Percentiles rank a stretch among this genome's conserved stretches.
Conservation (phyloP, 169 alveolate genomes). For the Plasmodium vivax region DNA sequence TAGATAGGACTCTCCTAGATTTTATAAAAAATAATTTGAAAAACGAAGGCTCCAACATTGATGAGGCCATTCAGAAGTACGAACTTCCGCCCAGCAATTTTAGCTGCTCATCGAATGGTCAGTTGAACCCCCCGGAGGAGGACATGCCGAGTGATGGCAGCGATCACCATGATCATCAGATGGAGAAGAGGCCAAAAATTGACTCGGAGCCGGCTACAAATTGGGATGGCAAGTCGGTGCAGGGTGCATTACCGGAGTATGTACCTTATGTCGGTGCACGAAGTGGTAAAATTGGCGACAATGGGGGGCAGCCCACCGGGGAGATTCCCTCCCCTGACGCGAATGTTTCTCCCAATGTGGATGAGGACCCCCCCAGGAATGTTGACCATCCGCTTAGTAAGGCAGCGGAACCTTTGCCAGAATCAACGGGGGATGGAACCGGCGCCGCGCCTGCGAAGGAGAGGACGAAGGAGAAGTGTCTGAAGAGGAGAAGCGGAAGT, state of each 20-base stretch:
- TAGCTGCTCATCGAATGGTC: not conserved
- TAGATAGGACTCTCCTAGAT: not conserved
- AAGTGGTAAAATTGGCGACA: not conserved
- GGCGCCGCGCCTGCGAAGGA: not conserved
- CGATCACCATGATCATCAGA: not conserved
- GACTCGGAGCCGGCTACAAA: not conserved
- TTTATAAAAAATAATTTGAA: constrained; percentile 45
- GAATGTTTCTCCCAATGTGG: not conserved
- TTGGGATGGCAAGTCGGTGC: not conserved
- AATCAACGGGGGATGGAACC: not conserved
- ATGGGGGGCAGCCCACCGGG: not conserved
- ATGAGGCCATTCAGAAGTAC: constrained; percentile 19
- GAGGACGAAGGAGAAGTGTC: not conserved
- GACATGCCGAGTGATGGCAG: not conserved
- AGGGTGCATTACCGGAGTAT: not conserved
- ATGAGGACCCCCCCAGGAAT: not conserved
- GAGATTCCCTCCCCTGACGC: not conserved
- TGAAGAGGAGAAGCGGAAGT: not conserved
- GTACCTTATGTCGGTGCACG: not conserved
- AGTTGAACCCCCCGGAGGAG: not conserved
- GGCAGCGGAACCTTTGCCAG: not conserved
- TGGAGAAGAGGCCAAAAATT: constrained; percentile 33
- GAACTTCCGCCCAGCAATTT: not conserved
- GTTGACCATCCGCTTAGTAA: not conserved
- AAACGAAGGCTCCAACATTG: not conserved